Evolutionary conservation across 2,329 filamentous ascomycete species (phyloP).

Genomic region (Thielaviopsis musarum): DNA sequence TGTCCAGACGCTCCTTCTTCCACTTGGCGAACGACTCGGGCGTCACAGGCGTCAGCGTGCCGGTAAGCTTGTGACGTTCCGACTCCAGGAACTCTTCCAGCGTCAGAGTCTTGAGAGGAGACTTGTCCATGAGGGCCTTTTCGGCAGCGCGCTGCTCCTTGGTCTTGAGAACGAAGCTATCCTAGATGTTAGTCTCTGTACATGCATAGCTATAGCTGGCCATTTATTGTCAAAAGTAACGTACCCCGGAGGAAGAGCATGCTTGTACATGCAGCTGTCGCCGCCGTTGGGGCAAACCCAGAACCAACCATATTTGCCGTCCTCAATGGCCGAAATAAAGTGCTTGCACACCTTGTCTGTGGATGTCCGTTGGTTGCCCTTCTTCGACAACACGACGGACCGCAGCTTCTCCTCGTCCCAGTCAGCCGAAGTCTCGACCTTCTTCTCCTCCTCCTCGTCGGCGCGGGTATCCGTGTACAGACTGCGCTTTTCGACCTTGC

Average conservation of each 20-base stretch:
- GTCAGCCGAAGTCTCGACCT: conserved; percentile 81
- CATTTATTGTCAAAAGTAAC: conserved; percentile 20
- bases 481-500: conserved; percentile 83
- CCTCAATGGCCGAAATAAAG: conserved; percentile 94
- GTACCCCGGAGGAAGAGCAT: conserved; percentile 85
- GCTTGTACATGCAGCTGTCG: conserved; percentile 97
- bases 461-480: conserved; percentile 74
- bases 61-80: conserved; percentile 87
- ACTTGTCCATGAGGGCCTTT: conserved; percentile 92
- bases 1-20: conserved; percentile 87
- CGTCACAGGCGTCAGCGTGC: conserved; percentile 82
- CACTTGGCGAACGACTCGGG: conserved; percentile 86
- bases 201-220: not conserved
- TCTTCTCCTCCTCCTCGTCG: conserved; percentile 60
- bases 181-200: not conserved
- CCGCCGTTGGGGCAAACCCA: conserved; percentile 95
- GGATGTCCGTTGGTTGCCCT: conserved; percentile 86
- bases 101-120: conserved; percentile 81
- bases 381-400: conserved; percentile 83
- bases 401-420: conserved; percentile 97
- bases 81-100: conserved; percentile 95
- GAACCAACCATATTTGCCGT: conserved; percentile 98
- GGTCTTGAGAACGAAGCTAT: conserved; percentile 87
- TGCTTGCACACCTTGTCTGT: conserved; percentile 99
- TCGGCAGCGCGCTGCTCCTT: conserved; percentile 92